Conservation (phyloP, 768 basidiomycete genomes). For the Lenzites betulinus region DNA sequence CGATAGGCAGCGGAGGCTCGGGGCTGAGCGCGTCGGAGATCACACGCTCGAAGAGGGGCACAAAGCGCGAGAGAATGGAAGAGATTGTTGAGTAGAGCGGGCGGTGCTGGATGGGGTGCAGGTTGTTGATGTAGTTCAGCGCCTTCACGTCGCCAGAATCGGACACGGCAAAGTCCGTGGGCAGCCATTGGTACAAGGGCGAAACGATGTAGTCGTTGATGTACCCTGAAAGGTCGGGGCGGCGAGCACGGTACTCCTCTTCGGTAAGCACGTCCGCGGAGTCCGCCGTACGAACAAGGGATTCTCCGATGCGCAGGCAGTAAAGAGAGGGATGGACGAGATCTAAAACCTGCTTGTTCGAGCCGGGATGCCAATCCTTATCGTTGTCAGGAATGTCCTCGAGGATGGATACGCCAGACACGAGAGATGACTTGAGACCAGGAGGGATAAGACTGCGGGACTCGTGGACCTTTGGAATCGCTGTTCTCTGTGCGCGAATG, state of each 20-base stretch:
- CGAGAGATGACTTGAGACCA: background rate
- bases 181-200: constrained; percentile 31
- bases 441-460: constrained; percentile 9
- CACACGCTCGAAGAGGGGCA: constrained; percentile 34
- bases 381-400: constrained; percentile 39
- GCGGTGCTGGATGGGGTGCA: constrained; percentile 25
- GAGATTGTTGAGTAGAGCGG: constrained; percentile 24
- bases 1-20: constrained; percentile 1
- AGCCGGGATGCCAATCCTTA: constrained; percentile 51
- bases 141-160: constrained; percentile 21
- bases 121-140: constrained; percentile 35
- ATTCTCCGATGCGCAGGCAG: constrained; percentile 28
- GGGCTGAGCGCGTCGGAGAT: constrained; percentile 17
- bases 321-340: constrained; percentile 50
- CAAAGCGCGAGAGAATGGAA: constrained; percentile 21
- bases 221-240: background rate
- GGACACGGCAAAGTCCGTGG: constrained; percentile 33
- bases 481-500: background rate
- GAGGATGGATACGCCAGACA: constrained; percentile 23
- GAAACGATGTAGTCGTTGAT: constrained; percentile 16
- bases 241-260: background rate
- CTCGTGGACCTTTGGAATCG: constrained; percentile 4
- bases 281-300: background rate
- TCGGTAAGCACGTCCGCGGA: background rate
- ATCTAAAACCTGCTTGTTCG: constrained; percentile 45